Base-by-base conservation (phyloP, 148 eudicot genomes). In the Diospyros kaki region DNA sequence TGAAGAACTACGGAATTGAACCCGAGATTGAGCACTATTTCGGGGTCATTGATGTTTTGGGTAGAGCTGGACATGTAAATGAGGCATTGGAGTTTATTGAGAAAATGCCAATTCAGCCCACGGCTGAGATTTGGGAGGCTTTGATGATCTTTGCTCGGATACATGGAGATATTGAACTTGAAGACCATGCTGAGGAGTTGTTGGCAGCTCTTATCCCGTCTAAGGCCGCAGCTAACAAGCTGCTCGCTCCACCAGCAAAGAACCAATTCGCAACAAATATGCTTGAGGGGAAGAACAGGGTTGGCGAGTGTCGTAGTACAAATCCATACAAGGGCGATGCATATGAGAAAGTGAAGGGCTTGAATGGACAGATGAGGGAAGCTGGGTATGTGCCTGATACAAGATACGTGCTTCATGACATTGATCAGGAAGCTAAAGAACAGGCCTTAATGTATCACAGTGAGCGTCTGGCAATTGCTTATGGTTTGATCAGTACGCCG, bases 371-470 rank as follows among this genome's bases (percentile, higher is more conserved):
- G 28, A 70, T 93, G 83, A 93, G 84, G 81, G 96, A 91, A 75
- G 92, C 81, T 7, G 98, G 96, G 64, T 93, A 93, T 84, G 69
- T 93, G 58, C 84, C 96, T n/a, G 96, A 93, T 77, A 84, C 86
- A 14, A 91, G 85, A 81, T 88, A 85, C 76, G 96, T 93, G 82
- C 91, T 93, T 53, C 96, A 93, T 77, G 98, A 91, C 71, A 79
- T 91, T 15, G 90, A 87, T 58, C 93, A 78, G 61, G 98, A 91
- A 81, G 81, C 83, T 9, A 94, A 91, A 73, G 95, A 91, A 81
- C 97, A 94, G 77, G 94, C 97, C 55, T 84, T 94, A 70, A 85
- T 94, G 84, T 89, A 93, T 60, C 98, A 89, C 68, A 94, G 98
- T 39, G 98, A 91, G 84, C 87, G 98, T 73, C 90, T 91, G 68